phyloP scores from a whole-genome alignment of 306 rosid genomes.

The Leucaena leucocephala region DNA sequence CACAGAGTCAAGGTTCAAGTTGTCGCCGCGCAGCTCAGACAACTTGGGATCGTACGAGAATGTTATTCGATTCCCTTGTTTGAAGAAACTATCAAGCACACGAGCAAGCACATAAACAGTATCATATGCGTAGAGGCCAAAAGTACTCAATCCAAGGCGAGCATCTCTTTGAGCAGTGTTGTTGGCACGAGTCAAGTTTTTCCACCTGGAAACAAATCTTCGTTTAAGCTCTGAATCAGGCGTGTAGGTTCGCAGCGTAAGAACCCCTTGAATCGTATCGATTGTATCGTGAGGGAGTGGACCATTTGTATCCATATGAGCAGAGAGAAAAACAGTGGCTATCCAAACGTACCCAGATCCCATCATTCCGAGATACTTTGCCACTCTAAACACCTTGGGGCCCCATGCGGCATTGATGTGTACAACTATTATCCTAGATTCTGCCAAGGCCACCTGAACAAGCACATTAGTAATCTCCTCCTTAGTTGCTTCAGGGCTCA shows the following conservation, averaged over 20 bases:
- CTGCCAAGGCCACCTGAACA: conserved; percentile 78
- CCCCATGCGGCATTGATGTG: conserved; percentile 58
- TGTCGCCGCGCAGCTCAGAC: conserved; percentile 35
- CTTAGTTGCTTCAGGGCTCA: conserved; percentile 51
- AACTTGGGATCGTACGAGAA: conserved; percentile 73
- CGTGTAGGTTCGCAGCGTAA: conserved; percentile 67
- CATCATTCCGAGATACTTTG: conserved; percentile 82
- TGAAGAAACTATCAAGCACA: conserved; percentile 73
- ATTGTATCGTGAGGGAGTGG: conserved; percentile 48
- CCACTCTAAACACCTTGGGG: conserved; percentile 54
- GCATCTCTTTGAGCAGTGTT: conserved; percentile 16
- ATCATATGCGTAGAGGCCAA: conserved; percentile 78
- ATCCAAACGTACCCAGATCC: conserved; percentile 92
- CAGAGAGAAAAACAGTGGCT: conserved; percentile 73
- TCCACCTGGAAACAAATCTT: conserved; percentile 77
- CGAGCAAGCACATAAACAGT: conserved; percentile 85
- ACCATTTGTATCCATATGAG: conserved; percentile 53
- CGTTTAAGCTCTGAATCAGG: conserved; percentile 73
- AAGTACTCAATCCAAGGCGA: conserved; percentile 56
- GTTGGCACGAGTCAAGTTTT: conserved; percentile 58
- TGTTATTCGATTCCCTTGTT: conserved; percentile 67
- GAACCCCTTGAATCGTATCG: conserved; percentile 73
- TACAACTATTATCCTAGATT: conserved; percentile 78
- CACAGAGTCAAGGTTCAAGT: conserved; percentile 69
- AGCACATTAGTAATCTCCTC: conserved; percentile 66